A percentile compares a stretch with the other conserved stretches of the same genome.
phyloP scores from a whole-genome alignment of 2,329 filamentous ascomycete species.

The Fusarium sacchari region DNA sequence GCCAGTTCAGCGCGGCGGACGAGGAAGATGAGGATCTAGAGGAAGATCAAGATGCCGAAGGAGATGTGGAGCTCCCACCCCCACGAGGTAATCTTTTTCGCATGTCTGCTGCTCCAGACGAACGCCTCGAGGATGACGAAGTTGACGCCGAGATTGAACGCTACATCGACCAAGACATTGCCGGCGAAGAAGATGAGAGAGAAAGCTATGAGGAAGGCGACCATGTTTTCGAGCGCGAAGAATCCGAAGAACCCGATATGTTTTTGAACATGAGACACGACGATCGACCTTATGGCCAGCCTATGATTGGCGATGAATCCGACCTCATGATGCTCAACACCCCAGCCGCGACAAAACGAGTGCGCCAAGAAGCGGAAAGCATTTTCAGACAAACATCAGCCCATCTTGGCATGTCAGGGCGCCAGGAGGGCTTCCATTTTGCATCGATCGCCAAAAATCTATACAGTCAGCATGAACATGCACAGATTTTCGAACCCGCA shows the following conservation, averaged over 20 bases:
- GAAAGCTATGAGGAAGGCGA: conserved; percentile 56
- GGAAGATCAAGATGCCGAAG: conserved; percentile 48
- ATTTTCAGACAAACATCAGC: conserved; percentile 64
- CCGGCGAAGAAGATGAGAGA: conserved; percentile 49
- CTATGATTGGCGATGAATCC: conserved; percentile 56
- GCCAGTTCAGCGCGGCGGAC: conserved; percentile 49
- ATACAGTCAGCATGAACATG: conserved; percentile 64
- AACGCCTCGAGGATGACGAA: conserved; percentile 41
- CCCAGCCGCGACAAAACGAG: conserved; percentile 63
- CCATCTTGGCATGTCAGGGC: conserved; percentile 53
- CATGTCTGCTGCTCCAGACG: conserved; percentile 31
- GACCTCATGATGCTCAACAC: conserved; percentile 67
- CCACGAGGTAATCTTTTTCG: conserved; percentile 49
- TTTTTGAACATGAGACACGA: conserved; percentile 61
- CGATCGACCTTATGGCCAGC: conserved; percentile 52
- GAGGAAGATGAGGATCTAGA: conserved; percentile 45
- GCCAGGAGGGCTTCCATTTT: conserved; percentile 71
- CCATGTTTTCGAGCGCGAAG: conserved; percentile 51
- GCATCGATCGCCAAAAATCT: conserved; percentile 77
- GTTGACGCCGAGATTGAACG: conserved; percentile 51
- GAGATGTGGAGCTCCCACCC: conserved; percentile 49
- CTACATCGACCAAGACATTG: conserved; percentile 50
- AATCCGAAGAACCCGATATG: conserved; percentile 57
- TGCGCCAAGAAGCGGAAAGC: conserved; percentile 65
- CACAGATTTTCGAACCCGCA: conserved; percentile 73